Conservation (phyloP, 495 filamentous ascomycete species). For the Neurospora sublineolata region DNA sequence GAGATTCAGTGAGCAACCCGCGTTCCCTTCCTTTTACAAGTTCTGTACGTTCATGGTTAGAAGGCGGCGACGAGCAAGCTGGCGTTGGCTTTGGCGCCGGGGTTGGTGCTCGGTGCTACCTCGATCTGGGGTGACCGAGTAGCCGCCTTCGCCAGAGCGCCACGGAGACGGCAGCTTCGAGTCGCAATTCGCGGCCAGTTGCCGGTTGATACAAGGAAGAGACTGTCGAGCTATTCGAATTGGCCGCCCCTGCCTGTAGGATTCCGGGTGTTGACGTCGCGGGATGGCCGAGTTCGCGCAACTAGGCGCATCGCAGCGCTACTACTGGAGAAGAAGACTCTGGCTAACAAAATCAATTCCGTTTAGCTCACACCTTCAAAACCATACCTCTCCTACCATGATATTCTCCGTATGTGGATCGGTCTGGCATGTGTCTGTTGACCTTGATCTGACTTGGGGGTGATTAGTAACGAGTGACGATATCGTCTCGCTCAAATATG, state of each 20-base stretch:
- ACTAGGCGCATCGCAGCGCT: not conserved
- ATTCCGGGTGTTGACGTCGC: not conserved
- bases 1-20: constrained; percentile 21
- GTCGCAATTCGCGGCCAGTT: not conserved
- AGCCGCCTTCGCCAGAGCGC: not conserved
- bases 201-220: not conserved
- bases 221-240: not conserved
- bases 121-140: not conserved
- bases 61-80: not conserved
- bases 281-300: not conserved
- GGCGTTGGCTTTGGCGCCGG: not conserved
- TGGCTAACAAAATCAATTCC: not conserved
- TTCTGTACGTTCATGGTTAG: not conserved
- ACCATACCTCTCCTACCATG: constrained; percentile 35
- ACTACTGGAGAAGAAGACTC: not conserved
- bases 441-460: constrained; percentile 7
- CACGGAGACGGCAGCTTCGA: not conserved
- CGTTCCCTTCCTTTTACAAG: not conserved
- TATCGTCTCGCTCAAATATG: constrained; percentile 72
- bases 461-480: constrained; percentile 51
- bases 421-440: not conserved
- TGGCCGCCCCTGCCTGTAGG: not conserved
- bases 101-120: not conserved
- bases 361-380: constrained; percentile 22
- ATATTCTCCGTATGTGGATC: constrained; percentile 31